A percentile compares a stretch with the other conserved stretches of the same genome.
Evolutionary conservation across 2,329 filamentous ascomycete species (phyloP).

Genomic region (Penicillium janthinellum): DNA sequence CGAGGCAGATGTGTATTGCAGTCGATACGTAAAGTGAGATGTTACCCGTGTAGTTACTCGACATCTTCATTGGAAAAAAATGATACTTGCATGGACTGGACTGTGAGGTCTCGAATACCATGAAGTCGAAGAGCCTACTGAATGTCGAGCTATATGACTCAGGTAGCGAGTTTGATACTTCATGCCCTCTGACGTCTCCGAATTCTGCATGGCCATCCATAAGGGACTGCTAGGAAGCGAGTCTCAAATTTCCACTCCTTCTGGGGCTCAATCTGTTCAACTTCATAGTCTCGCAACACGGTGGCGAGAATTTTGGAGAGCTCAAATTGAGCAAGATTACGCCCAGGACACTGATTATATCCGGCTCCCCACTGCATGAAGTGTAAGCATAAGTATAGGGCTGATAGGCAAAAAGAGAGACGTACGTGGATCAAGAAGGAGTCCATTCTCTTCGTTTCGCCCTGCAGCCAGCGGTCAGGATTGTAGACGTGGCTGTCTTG

Average conservation of each 20-base stretch:
- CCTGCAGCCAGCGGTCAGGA: constrained; percentile 26
- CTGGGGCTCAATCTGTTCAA: constrained; percentile 30
- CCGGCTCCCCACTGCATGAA: constrained; percentile 36
- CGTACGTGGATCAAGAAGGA: constrained; percentile 3
- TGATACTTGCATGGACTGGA: too few species aligned
- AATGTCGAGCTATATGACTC: too few species aligned
- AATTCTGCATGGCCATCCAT: constrained; percentile 1
- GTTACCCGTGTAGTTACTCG: too few species aligned
- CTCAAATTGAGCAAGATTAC: constrained; percentile 41
- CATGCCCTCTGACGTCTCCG: background rate
- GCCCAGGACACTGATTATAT: constrained; percentile 40
- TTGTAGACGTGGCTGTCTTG: constrained; percentile 28
- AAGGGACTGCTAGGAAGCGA: background rate
- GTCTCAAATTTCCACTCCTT: constrained; percentile 1
- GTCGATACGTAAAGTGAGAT: too few species aligned
- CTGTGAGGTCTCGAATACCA: too few species aligned
- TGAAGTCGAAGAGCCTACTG: too few species aligned
- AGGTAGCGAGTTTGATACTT: too few species aligned
- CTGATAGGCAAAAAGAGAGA: too few species aligned
- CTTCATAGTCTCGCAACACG: constrained; percentile 37
- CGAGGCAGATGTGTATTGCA: too few species aligned
- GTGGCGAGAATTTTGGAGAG: constrained; percentile 39
- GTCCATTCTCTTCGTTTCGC: background rate
- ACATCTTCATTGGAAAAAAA: too few species aligned
- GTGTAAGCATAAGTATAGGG: background rate